phyloP scores from a whole-genome alignment of 2,329 filamentous ascomycete species.

The Sporothrix brasiliensis region DNA sequence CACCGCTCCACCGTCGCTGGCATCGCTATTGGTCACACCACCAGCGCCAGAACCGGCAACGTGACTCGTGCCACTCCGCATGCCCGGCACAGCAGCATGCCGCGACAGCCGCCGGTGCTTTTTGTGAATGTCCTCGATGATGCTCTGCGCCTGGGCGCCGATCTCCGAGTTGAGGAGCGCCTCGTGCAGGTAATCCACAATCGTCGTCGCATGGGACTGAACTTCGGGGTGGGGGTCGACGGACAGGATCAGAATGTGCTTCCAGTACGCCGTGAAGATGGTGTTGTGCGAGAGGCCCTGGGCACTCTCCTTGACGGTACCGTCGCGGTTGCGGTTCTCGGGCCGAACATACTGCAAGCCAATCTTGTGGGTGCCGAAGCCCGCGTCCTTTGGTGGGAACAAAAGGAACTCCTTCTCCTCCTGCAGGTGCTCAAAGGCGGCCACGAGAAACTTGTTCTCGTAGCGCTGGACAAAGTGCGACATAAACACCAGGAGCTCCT shows the following conservation, averaged over 20 bases:
- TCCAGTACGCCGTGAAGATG: constrained; percentile 92
- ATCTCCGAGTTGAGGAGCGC: constrained; percentile 76
- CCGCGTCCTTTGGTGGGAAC: constrained; percentile 53
- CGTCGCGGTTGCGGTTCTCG: constrained; percentile 60
- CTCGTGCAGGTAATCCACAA: constrained; percentile 83
- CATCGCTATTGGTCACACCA: neutral
- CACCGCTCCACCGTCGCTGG: neutral
- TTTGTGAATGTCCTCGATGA: constrained; percentile 73
- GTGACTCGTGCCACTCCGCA: constrained; percentile 50
- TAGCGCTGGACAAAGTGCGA: constrained; percentile 90
- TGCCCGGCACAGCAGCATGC: constrained; percentile 46
- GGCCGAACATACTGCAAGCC: constrained; percentile 63
- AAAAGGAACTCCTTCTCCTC: constrained; percentile 76
- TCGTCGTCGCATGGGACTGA: constrained; percentile 77
- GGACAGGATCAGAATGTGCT: constrained; percentile 84
- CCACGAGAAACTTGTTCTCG: constrained; percentile 87
- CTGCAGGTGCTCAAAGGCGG: constrained; percentile 84
- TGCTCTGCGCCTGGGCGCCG: constrained; percentile 66
- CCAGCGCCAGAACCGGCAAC: constrained; percentile 42
- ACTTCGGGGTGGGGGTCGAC: constrained; percentile 95
- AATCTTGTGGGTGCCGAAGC: constrained; percentile 57
- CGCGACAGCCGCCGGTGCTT: constrained; percentile 53
- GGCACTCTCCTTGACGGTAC: constrained; percentile 58
- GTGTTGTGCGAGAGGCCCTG: constrained; percentile 78
- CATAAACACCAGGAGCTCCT: constrained; percentile 90